phyloP scores from a whole-genome alignment of 2,329 filamentous ascomycete species.

The Plectosphaerella plurivora region DNA sequence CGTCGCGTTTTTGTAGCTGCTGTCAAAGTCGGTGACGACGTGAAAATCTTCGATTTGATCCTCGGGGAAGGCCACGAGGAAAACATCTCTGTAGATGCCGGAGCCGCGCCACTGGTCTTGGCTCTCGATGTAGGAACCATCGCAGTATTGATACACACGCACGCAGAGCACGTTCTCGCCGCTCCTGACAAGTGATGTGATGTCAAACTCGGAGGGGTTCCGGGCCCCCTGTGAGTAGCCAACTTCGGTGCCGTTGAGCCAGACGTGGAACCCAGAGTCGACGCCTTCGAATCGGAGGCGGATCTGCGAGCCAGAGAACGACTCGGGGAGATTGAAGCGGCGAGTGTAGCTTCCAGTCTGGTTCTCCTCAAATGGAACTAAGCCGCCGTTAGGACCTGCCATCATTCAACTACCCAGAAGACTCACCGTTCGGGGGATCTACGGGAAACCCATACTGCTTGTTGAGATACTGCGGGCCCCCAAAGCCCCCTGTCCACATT shows the following conservation, averaged over 20 bases:
- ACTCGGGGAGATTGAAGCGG: background rate
- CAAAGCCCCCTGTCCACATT: slow-evolving; percentile 67
- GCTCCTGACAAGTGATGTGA: background rate
- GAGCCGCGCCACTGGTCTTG: slow-evolving; percentile 67
- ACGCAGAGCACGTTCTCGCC: slow-evolving; percentile 53
- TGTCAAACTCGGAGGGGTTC: slow-evolving; percentile 70
- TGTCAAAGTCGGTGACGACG: slow-evolving; percentile 50
- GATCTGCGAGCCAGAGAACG: background rate
- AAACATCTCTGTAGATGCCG: slow-evolving; percentile 67
- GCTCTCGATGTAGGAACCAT: slow-evolving; percentile 69
- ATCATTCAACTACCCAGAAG: background rate
- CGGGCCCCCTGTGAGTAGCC: slow-evolving; percentile 70
- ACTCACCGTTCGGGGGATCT: slow-evolving; percentile 50
- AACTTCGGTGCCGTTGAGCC: slow-evolving; percentile 62
- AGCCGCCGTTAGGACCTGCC: background rate
- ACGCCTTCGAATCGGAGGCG: slow-evolving; percentile 60
- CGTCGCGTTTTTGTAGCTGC: slow-evolving; percentile 47
- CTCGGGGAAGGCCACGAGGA: slow-evolving; percentile 55
- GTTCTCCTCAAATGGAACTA: background rate
- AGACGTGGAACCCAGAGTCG: slow-evolving; percentile 67
- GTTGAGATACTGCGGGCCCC: slow-evolving; percentile 65
- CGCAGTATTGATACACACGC: slow-evolving; percentile 67
- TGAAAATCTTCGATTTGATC: slow-evolving; percentile 51
- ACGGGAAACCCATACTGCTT: slow-evolving; percentile 63
- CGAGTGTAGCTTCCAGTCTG: background rate